Percentiles rank a stretch among this genome's conserved stretches.
Evolutionary conservation across 768 basidiomycete genomes (phyloP).

Genomic region (Termitomyces sp.): DNA sequence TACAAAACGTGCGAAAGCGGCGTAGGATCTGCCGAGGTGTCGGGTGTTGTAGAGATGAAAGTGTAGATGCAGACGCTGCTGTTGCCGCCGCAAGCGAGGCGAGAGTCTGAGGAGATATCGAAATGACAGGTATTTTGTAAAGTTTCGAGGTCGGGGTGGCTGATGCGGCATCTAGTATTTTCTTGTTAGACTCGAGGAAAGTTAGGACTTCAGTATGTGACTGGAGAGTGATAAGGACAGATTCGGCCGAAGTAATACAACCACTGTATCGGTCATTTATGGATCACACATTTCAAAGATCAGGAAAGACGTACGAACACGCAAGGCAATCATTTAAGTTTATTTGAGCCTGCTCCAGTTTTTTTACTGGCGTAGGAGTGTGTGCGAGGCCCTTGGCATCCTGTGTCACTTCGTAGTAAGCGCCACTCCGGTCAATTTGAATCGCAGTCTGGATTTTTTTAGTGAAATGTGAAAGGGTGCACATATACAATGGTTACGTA

Average conservation of each 20-base stretch:
- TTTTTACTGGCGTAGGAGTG: constrained; percentile 31
- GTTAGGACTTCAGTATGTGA: constrained; percentile 89
- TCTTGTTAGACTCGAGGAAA: constrained; percentile 56
- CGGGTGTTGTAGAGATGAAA: constrained; percentile 25
- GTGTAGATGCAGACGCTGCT: constrained; percentile 46
- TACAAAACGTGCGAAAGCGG: constrained; percentile 68
- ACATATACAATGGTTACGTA: constrained; percentile 14
- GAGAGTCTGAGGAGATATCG: constrained; percentile 85
- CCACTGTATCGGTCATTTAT: constrained; percentile 46
- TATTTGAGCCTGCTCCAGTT: constrained; percentile 90
- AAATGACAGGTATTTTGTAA: constrained; percentile 63
- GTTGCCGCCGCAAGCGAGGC: constrained; percentile 72
- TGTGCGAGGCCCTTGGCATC: constrained; percentile 15
- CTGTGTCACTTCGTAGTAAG: constrained; percentile 78
- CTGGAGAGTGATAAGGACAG: constrained; percentile 92
- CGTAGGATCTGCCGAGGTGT: constrained; percentile 58
- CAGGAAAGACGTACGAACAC: constrained; percentile 67
- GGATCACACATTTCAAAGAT: neutral
- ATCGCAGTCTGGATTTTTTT: constrained; percentile 73
- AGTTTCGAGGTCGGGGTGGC: constrained; percentile 20
- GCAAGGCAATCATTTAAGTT: constrained; percentile 97
- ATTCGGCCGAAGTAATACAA: constrained; percentile 98
- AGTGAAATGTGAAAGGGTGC: neutral
- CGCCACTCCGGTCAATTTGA: constrained; percentile 74
- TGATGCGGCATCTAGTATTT: neutral